Evolutionary conservation across 2,329 filamentous ascomycete genomes (phyloP), one percentile per base, ranked within the genome.

Genomic region (Didymella pomorum): DNA sequence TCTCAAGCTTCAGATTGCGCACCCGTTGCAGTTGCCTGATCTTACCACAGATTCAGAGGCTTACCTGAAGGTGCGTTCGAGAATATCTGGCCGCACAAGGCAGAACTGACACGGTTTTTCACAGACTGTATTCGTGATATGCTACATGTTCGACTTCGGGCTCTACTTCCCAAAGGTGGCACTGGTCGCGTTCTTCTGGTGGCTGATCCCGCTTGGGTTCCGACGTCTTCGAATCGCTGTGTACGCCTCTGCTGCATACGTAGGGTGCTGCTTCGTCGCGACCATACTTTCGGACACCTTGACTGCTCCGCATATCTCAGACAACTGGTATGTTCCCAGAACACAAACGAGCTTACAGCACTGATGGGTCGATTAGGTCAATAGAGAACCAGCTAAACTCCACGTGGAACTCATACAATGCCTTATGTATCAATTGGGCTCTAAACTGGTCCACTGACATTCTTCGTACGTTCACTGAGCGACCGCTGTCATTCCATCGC

Each of bases 121-220:
- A 25, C 37, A 69, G 66, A 63, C 62, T 7, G 67, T 70, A 4
- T 70, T 63, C 37, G 43, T 61, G 20, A 60, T 67, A 20, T 54
- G 52, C 18, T 70, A 61, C 43, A 61, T 69, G 29, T 69, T 70
- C 49, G 63, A 70, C n/a, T 52, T 66, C 6, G 65, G 65, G 10
- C 39, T 70, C 23, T 70, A 65, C 35, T 64, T 69, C 5, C 67
- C 66, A 18, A 70, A 69, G 39, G 59, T 48, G 2, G 65, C 67
- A 3, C 46, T 70, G 3, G 53, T 67, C 5, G 58, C 67, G 1
- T 70, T 70, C 46, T 70, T 65, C 49, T 67, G 65, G 66, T 70
- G 67, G 67, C 44, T 70, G 33, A 64, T 70, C n/a, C 67, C 66
- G 31, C 25, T 31, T 18, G 61, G 65, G 1, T 68, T 70, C 23